Conservation (phyloP, 352 stramenopile genomes). For the Blastocystis sp. region DNA sequence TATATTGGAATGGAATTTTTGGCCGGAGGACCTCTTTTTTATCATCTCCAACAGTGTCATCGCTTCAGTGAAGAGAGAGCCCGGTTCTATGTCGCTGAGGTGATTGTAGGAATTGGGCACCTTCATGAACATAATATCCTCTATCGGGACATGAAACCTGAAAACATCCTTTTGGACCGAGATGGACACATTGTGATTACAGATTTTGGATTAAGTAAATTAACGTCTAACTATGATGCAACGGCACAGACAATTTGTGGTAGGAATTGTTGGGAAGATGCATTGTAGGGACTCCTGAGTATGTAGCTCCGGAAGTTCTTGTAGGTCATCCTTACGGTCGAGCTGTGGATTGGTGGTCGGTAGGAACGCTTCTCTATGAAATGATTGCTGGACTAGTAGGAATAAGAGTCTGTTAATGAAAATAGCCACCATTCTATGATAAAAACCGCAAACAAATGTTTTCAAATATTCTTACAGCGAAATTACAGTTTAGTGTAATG, state of each 20-base stretch:
- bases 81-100: slow-evolving; percentile 85
- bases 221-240: slow-evolving; percentile 81
- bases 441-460: slow-evolving; percentile 90
- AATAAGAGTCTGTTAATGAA: no score
- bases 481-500: slow-evolving; percentile 41
- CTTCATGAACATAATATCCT: slow-evolving; percentile 86
- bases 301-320: slow-evolving; percentile 86
- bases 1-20: slow-evolving; percentile 98
- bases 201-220: slow-evolving; percentile 87
- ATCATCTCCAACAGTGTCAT: slow-evolving; percentile 84
- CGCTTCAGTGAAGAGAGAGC: slow-evolving; percentile 90
- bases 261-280: slow-evolving; percentile 75
- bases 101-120: slow-evolving; percentile 88
- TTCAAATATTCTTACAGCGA: slow-evolving; percentile 80
- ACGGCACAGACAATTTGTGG: slow-evolving; percentile 77
- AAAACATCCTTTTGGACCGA: slow-evolving; percentile 88
- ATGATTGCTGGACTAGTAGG: slow-evolving; percentile 82
- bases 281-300: slow-evolving; percentile 84
- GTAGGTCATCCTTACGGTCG: slow-evolving; percentile 72
- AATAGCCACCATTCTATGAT: slow-evolving; percentile 88
- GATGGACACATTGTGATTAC: slow-evolving; percentile 85
- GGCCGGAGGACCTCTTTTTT: slow-evolving; percentile 92
- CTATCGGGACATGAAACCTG: slow-evolving; percentile 92
- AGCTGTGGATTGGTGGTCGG: slow-evolving; percentile 84
- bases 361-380: slow-evolving; percentile 86